Percentiles rank a stretch among this genome's conserved stretches.
Evolutionary conservation across 2,329 filamentous ascomycete genomes (phyloP).

Genomic region (Cordyceps sp.): DNA sequence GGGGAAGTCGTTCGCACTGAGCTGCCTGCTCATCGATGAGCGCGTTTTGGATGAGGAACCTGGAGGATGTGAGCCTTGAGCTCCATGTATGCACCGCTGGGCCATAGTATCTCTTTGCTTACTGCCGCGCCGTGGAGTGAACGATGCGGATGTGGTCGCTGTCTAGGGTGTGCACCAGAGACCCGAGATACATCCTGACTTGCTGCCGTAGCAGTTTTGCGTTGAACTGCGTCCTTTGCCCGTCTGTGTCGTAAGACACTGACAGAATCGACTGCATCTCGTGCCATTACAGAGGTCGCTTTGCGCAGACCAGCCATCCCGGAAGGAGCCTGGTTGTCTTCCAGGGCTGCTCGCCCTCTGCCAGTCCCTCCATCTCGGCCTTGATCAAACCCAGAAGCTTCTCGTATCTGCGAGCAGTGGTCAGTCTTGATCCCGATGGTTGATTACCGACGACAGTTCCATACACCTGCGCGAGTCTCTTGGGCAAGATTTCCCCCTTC

Average conservation of each 20-base stretch:
- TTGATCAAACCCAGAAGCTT: not conserved
- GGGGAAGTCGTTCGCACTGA: not conserved
- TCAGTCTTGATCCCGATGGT: not conserved
- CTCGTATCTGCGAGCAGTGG: not conserved
- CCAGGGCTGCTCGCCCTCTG: not conserved
- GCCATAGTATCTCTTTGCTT: too few relatives aligned
- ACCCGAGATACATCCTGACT: not conserved
- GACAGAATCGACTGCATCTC: not conserved
- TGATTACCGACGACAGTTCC: not conserved
- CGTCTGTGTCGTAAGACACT: not conserved
- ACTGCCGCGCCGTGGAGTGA: not conserved
- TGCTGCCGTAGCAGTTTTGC: not conserved
- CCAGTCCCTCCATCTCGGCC: not conserved
- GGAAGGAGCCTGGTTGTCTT: not conserved
- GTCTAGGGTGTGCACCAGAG: not conserved
- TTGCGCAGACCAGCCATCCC: not conserved
- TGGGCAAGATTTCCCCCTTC: not conserved
- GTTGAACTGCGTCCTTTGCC: not conserved
- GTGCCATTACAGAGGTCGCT: not conserved
- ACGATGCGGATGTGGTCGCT: not conserved
- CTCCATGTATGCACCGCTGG: not conserved
- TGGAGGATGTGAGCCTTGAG: not conserved
- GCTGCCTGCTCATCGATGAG: not conserved
- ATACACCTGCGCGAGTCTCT: not conserved
- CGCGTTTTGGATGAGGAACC: not conserved